A percentile compares a stretch with the other conserved stretches of the same genome.
phyloP scores from a whole-genome alignment of 345 rosid species.

The Cardamine occulta region DNA sequence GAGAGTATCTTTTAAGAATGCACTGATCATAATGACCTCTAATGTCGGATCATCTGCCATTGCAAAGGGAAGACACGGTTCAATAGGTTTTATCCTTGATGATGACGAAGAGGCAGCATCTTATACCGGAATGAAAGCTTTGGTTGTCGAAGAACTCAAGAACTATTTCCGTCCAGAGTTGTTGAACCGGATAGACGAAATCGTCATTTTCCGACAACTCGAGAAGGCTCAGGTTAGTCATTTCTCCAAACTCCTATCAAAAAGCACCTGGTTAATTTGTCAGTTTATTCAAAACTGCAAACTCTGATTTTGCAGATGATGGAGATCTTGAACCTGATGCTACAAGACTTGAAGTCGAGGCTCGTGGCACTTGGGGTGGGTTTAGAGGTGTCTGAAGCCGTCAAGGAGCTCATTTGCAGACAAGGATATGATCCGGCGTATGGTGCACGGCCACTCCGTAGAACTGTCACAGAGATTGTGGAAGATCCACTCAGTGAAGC shows the following conservation, averaged over 20 bases:
- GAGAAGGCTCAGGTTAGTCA: slow-evolving; percentile 85
- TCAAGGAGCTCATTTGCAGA: slow-evolving; percentile 76
- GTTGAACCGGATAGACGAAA: slow-evolving; percentile 93
- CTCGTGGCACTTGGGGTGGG: slow-evolving; percentile 79
- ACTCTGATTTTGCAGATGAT: slow-evolving; percentile 63
- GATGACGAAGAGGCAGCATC: slow-evolving; percentile 57
- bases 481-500: slow-evolving; percentile 93
- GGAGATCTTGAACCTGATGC: slow-evolving; percentile 74
- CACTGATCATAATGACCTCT: slow-evolving; percentile 93
- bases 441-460: slow-evolving; percentile 90
- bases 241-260: background rate
- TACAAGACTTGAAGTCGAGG: slow-evolving; percentile 81
- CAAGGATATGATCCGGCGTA: slow-evolving; percentile 80
- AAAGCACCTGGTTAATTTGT: slow-evolving; percentile 1
- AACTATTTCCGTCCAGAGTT: slow-evolving; percentile 92
- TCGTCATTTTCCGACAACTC: slow-evolving; percentile 86
- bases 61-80: slow-evolving; percentile 82
- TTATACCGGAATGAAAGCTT: slow-evolving; percentile 74
- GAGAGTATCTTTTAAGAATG: slow-evolving; percentile 92
- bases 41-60: slow-evolving; percentile 88
- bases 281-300: background rate
- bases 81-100: slow-evolving; percentile 69
- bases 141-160: slow-evolving; percentile 86
- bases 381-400: slow-evolving; percentile 76
- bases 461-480: slow-evolving; percentile 73